Percentiles rank a stretch among this genome's conserved stretches.
Evolutionary conservation across 352 stramenopile genomes (phyloP).

Genomic region (Albugo candida): DNA sequence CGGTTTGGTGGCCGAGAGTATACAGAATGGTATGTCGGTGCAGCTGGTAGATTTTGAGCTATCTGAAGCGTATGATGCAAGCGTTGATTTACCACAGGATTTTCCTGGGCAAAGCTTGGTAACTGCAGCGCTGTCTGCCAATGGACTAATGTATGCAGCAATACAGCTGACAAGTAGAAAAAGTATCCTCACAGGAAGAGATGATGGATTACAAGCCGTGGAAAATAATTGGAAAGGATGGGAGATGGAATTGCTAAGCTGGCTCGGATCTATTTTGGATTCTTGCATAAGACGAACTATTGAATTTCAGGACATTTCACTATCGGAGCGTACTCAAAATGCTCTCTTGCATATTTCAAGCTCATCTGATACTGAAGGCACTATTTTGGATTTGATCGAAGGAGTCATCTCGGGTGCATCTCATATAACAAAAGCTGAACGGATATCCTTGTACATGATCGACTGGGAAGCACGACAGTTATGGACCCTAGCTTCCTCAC

Average conservation of each 20-base stretch:
- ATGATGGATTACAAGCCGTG: conserved; percentile 16
- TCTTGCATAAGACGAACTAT: conserved; percentile 75
- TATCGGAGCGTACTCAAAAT: conserved; percentile 69
- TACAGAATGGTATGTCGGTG: conserved; percentile 26
- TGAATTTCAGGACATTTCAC: conserved; percentile 63
- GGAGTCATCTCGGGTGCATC: conserved; percentile 58
- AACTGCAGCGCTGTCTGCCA: conserved; percentile 49
- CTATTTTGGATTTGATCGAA: conserved; percentile 67
- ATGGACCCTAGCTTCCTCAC: conserved; percentile 61
- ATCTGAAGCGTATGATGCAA: conserved; percentile 27
- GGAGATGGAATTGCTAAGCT: conserved; percentile 55
- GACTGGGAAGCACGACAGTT: conserved; percentile 70
- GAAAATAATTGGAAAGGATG: too few species aligned
- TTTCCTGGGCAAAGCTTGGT: conserved; percentile 40
- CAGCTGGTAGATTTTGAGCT: conserved; percentile 23
- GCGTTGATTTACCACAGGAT: conserved; percentile 42
- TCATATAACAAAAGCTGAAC: conserved; percentile 67
- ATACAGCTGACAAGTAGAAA: conserved; percentile 31
- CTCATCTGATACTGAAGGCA: conserved; percentile 65
- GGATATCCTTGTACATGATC: conserved; percentile 61
- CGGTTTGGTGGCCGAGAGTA: conserved; percentile 10
- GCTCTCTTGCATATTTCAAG: conserved; percentile 72
- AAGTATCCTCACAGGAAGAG: conserved; percentile 12
- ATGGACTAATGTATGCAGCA: conserved; percentile 58
- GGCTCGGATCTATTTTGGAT: conserved; percentile 59